Evolutionary conservation across 2,329 filamentous ascomycete species (phyloP), one percentile per base, ranked within the genome.

Genomic region (Stylonectria norvegica): DNA sequence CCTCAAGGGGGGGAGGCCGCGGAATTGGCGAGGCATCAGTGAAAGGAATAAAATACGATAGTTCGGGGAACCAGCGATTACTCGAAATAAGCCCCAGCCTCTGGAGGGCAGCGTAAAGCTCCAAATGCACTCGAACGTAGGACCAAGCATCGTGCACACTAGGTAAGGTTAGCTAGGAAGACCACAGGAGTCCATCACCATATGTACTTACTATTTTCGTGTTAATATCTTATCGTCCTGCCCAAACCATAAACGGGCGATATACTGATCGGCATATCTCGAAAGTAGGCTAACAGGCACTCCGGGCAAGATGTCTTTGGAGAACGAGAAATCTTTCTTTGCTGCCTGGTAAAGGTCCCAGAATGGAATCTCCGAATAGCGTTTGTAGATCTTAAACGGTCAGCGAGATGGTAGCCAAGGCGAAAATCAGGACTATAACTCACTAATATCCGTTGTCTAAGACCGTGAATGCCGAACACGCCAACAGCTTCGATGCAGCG

Each of bases 371-470:
- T 67, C 58, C 1, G 72, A 69, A 33, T 75, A 76, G 20, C 64
- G 61, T 43, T 68, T 69, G 55, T 78, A 80, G 2, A 79, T 65
- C 75, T 78, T 5, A 9, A 12, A n/a, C 5, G 3, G 32, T 56
- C 25, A 58, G 50, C 17, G 35, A 9, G 16, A 25, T 25, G 22
- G 7, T 25, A 7, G 22, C 19, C 15, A 30, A 6, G 10, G 20
- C n/a, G n/a, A 10, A 32, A 2, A 3, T 6, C n/a, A 19, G 3
- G 18, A 19, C 15, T 5, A 38, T 7, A 9, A 43, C 64, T 32
- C 51, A 78, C 75, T 43, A 80, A 48, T n/a, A 79, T 71, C 7
- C 78, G 69, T 43, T 78, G 71, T 19, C 76, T 65, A 44, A 79
- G 55, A 4, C 75, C 73, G 20, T 72, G 67, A 10, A 79, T 49